phyloP scores from a whole-genome alignment of 371 early-diverging fungal species.

The Funneliformis caledonium region DNA sequence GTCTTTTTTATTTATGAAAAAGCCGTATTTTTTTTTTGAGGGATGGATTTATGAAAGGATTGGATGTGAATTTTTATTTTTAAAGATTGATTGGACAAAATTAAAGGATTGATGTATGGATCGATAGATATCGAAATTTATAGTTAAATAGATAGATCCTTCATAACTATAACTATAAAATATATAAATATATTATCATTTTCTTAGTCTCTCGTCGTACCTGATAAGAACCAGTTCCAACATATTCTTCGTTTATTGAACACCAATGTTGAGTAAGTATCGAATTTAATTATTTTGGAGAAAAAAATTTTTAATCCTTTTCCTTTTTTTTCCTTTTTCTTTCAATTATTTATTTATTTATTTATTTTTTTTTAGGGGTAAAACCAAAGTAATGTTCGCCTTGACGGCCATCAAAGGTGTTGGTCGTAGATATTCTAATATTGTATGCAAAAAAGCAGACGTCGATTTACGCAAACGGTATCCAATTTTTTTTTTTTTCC shows the following conservation, averaged over 20 bases:
- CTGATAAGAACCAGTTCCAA: constrained; percentile 92
- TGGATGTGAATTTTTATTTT: too few relatives aligned
- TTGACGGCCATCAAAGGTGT: constrained; percentile 98
- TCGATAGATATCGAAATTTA: too few relatives aligned
- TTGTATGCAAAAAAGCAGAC: constrained; percentile 98
- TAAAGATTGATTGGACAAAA: too few relatives aligned
- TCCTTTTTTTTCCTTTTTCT: neutral
- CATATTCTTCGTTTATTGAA: constrained; percentile 99
- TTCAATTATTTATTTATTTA: neutral
- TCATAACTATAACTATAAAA: too few relatives aligned
- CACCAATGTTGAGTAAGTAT: constrained; percentile 94
- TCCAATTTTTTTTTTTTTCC: constrained; percentile 11
- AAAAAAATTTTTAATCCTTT: neutral
- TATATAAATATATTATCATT: neutral
- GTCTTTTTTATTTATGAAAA: too few relatives aligned
- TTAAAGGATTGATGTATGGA: too few relatives aligned
- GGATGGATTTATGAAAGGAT: too few relatives aligned
- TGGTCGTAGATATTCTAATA: constrained; percentile 97
- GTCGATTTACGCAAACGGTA: constrained; percentile 93
- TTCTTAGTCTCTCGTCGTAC: constrained; percentile 83
- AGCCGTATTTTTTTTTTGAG: too few relatives aligned
- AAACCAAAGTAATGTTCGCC: constrained; percentile 94
- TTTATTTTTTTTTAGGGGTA: constrained; percentile 58
- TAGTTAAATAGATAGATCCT: too few relatives aligned
- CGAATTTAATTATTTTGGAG: neutral